Evolutionary conservation across 257 asterid genomes (phyloP).

Genomic region (Nicotiana tomentosiformis): DNA sequence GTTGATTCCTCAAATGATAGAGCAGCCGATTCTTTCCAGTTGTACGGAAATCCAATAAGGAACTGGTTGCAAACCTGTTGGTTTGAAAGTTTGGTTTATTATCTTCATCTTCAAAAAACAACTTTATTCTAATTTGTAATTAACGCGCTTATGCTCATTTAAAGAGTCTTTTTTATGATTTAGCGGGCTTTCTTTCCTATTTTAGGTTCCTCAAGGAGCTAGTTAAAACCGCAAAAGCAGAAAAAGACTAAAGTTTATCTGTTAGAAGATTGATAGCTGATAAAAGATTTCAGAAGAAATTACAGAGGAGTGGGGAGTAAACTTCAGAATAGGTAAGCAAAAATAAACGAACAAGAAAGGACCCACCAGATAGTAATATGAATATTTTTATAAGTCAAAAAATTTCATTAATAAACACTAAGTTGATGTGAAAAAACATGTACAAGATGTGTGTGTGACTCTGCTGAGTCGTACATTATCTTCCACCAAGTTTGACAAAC

Average conservation of each 20-base stretch:
- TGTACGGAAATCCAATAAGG: constrained; percentile 60
- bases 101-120: neutral
- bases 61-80: constrained; percentile 48
- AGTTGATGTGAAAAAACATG: neutral
- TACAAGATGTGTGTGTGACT: neutral
- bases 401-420: neutral
- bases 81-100: neutral
- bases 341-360: neutral
- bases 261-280: neutral
- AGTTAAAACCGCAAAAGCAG: neutral
- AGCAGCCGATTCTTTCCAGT: constrained; percentile 58
- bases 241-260: neutral
- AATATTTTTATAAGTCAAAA: neutral
- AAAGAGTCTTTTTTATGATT: neutral
- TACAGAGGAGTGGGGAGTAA: neutral
- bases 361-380: neutral
- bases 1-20: constrained; percentile 29
- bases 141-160: neutral
- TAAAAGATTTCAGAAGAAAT: neutral
- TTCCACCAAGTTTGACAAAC: neutral
- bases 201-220: neutral
- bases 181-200: neutral
- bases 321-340: neutral
- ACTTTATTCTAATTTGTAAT: neutral
- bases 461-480: neutral